Evolutionary conservation across 441 rosid species (phyloP).

Genomic region (Populus hybrid): DNA sequence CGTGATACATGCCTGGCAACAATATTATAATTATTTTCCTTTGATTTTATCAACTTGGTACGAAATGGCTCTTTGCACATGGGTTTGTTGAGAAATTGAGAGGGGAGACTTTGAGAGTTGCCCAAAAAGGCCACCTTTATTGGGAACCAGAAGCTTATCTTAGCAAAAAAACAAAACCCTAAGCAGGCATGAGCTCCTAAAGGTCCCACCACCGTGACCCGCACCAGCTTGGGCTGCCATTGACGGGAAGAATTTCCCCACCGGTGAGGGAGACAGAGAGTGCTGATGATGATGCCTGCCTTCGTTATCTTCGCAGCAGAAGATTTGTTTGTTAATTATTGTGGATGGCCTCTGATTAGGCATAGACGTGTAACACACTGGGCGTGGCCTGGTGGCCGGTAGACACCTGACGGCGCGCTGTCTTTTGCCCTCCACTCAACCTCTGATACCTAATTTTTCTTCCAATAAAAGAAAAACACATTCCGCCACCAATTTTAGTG

Average conservation of each 20-base stretch:
- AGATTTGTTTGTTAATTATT: background rate
- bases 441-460: constrained; percentile 10
- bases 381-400: background rate
- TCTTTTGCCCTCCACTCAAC: background rate
- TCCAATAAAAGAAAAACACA: background rate
- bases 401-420: constrained; percentile 7
- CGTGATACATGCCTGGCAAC: background rate
- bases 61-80: constrained; percentile 17
- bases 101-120: constrained; percentile 7
- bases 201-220: constrained; percentile 9
- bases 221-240: no score
- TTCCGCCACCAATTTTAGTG: background rate
- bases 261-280: background rate
- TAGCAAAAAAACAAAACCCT: background rate
- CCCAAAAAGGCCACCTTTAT: background rate
- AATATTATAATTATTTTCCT: background rate
- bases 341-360: background rate
- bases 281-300: background rate
- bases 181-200: background rate
- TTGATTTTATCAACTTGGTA: background rate
- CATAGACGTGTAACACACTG: background rate
- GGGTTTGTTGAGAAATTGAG: constrained; percentile 19
- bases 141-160: constrained; percentile 14
- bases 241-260: background rate
- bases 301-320: background rate